Evolutionary conservation across 208 protist species (phyloP), one percentile per base, ranked within the genome.

Genomic region (Porcisia deanei): DNA sequence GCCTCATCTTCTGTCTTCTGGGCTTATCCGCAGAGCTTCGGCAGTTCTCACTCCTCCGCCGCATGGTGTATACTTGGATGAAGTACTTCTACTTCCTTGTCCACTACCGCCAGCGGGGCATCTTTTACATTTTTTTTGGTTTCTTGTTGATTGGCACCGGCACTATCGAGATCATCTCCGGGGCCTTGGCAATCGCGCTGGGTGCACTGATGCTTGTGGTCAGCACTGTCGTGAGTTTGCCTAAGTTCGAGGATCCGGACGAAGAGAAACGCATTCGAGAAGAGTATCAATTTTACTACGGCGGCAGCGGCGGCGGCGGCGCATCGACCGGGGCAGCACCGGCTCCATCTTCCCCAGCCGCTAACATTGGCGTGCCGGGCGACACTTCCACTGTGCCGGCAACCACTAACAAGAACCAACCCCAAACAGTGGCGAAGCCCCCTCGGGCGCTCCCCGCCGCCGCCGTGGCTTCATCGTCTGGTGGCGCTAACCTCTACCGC

Each of bases 91-190:
- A 95, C 79, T 88, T 96, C 68, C 70, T 96, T 45, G 86, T 87
- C 41, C 88, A 83, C 65, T 95, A 94, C 83, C 75, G 76, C 55
- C 80, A 82, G 1, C 83, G 93, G 53, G 82, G 80, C 55, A 45
- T 91, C 53, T 94, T 93, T 66, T 97, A 96, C 81, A 74, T 95
- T 53, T 88, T 95, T 57, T 82, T 96, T 58, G 93, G 91, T 30
- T 73, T 82, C n/a, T 77, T 94, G 43, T 65, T 88, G 20, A 74
- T 97, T 58, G 90, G 83, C 0, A 75, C 57, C 20, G 58, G 71
- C 34, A 43, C 69, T 1, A 34, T 90, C 45, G 76, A 84, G 61
- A 85, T 89, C 71, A 67, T 94, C 6, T 85, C 84, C 22, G 84
- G 80, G 8, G 66, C 66, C 16, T 25, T 91, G 22, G 68, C 88